Conservation (phyloP, 2,329 filamentous ascomycete species). For the Colletotrichum magnum region DNA sequence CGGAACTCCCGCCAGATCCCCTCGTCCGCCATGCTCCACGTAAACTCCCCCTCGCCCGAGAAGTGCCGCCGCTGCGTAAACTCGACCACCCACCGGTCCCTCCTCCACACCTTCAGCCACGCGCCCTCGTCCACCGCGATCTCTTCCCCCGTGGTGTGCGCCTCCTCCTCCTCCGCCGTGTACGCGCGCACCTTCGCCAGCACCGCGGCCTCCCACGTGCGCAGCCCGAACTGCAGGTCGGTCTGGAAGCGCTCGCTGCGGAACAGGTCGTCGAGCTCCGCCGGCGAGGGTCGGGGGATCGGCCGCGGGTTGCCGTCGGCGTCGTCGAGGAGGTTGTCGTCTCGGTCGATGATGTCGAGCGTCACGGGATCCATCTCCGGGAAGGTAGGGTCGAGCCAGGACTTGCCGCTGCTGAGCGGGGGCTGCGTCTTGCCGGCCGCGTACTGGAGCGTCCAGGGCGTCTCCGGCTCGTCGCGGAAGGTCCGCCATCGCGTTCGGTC, state of each 20-base stretch:
- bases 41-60: background rate
- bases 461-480: background rate
- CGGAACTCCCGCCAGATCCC: slow-evolving; percentile 34
- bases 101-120: slow-evolving; percentile 34
- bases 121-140: slow-evolving; percentile 23
- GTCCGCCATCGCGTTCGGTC: no score
- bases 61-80: background rate
- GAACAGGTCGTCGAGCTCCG: slow-evolving; percentile 34
- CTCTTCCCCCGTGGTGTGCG: background rate
- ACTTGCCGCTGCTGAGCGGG: slow-evolving; percentile 1
- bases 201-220: slow-evolving; percentile 35
- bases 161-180: background rate
- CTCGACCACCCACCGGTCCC: slow-evolving; percentile 35
- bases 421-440: slow-evolving; percentile 18
- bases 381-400: slow-evolving; percentile 29
- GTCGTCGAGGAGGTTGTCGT: background rate
- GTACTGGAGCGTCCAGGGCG: slow-evolving; percentile 6
- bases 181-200: slow-evolving; percentile 14
- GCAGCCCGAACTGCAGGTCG: slow-evolving; percentile 12
- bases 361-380: slow-evolving; percentile 23
- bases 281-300: background rate
- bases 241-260: slow-evolving; percentile 22
- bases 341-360: background rate
- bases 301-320: no score
- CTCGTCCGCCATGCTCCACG: slow-evolving; percentile 33